Evolutionary conservation across 108 stramenopile species (phyloP), one percentile per base, ranked within the genome.

Genomic region (Fistulifera pelliculosa): DNA sequence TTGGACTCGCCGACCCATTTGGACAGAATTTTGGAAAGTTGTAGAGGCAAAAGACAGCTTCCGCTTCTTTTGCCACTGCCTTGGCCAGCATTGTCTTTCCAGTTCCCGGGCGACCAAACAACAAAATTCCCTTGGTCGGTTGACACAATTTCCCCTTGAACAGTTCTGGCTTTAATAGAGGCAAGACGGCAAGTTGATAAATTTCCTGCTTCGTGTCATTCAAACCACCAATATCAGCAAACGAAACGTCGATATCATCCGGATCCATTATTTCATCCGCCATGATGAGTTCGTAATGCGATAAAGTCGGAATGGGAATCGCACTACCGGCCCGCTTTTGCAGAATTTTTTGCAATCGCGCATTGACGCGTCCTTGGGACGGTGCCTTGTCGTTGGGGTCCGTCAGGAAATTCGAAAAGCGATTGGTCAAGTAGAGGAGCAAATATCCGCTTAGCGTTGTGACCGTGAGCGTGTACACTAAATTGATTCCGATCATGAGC

Each of bases 11-110:
- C 98, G 52, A 96, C 90, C 82, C 85, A 99, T 69, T 99, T 99
- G 77, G 85, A 80, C 92, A 93, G 78, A 41, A 95, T 85, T 23
- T 90, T 79, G 38, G 77, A 77, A 52, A 94, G 69, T 49, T 87
- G 81, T 26, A 99, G 79, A 52, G 93, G 90, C 43, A 99, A 68
- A 99, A 98, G 8, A 94, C 86, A 7, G 96, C 96, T 52, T 87
- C 73, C 5, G 80, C 79, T 67, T 99, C 96, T 62, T 84, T 94
- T 42, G 98, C 98, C 60, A 99, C 83, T 31, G 96, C 96, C 73
- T 97, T 94, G 55, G 96, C 98, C 61, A 98, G 56, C 87, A 96
- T 89, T n/a, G 97, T 97, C 65, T 99, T 99, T 23, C 97, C 62
- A 4, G 61, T 72, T 0, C 71, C 96, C 5, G 94, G 95, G 1